phyloP scores from a whole-genome alignment of 2,329 filamentous ascomycete species.

The Aspergillus ochraceoroseus region DNA sequence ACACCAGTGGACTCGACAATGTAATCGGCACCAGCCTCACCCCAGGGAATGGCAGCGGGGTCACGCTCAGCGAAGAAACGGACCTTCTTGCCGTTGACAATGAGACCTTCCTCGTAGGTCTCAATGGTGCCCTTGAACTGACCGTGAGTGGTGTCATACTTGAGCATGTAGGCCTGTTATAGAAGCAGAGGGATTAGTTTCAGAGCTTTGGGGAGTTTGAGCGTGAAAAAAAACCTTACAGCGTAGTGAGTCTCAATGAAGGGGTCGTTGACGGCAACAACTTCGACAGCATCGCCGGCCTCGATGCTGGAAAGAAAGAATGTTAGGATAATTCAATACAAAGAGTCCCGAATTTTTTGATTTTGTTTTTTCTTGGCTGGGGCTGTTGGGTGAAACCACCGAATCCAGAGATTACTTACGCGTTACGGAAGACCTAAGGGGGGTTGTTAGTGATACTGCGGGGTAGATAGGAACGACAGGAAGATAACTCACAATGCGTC shows the following conservation, averaged over 20 bases:
- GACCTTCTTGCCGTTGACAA: conserved; percentile 91
- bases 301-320: conserved; percentile 56
- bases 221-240: conserved; percentile 60
- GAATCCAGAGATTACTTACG: conserved; percentile 52
- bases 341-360: too few species aligned
- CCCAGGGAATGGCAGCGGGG: conserved; percentile 86
- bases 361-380: too few species aligned
- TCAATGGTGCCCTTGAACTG: conserved; percentile 88
- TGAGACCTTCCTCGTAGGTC: conserved; percentile 65
- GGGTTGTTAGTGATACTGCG: too few species aligned
- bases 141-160: conserved; percentile 97
- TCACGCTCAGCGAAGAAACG: conserved; percentile 92
- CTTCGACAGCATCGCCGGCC: conserved; percentile 72
- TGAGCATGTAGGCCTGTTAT: conserved; percentile 94
- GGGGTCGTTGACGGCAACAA: conserved; percentile 97
- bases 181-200: conserved; percentile 6
- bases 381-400: too few species aligned
- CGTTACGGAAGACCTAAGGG: conserved; percentile 97
- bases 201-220: not conserved
- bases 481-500: conserved; percentile 65
- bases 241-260: conserved; percentile 98
- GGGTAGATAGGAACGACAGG: conserved; percentile 1
- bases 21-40: conserved; percentile 81
- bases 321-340: conserved; percentile 12
- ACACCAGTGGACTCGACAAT: conserved; percentile 97